phyloP scores from a whole-genome alignment of 179 eudicot genomes.

The Amaranthus tricolor region DNA sequence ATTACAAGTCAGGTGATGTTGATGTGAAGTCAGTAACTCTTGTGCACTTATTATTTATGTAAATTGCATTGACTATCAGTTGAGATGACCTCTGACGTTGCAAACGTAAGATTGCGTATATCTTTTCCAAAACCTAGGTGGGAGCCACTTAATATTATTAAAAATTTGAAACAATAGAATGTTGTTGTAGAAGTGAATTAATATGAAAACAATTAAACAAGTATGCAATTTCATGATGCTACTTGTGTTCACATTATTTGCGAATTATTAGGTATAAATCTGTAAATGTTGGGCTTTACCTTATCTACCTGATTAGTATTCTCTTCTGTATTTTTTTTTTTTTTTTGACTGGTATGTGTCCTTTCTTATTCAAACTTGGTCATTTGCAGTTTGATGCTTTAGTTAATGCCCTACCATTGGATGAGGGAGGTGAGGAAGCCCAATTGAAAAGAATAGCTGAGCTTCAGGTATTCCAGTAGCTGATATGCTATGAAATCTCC shows the following conservation, averaged over 20 bases:
- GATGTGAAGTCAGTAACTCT: too few relatives aligned
- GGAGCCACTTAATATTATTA: too few relatives aligned
- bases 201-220: not conserved
- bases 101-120: too few relatives aligned
- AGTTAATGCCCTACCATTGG: conserved; percentile 86
- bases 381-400: conserved; percentile 85
- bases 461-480: conserved; percentile 60
- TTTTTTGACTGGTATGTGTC: not conserved
- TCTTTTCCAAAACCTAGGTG: too few relatives aligned
- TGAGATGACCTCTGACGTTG: too few relatives aligned
- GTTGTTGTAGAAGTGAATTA: too few relatives aligned
- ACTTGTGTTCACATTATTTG: conserved; percentile 2
- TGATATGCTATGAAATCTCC: not conserved
- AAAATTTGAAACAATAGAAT: too few relatives aligned
- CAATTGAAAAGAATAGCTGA: conserved; percentile 87
- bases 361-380: not conserved
- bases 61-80: too few relatives aligned
- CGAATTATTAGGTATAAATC: not conserved
- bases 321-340: conserved; percentile 7
- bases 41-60: too few relatives aligned
- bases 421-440: conserved; percentile 97
- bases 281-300: not conserved
- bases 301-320: not conserved
- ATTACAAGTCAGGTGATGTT: too few relatives aligned
- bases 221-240: not conserved